These are phyloP conservation scores for Pythium plurisporium DNA, from an alignment of 352 stramenopile genomes.

Conservation along the genomic window DNA sequence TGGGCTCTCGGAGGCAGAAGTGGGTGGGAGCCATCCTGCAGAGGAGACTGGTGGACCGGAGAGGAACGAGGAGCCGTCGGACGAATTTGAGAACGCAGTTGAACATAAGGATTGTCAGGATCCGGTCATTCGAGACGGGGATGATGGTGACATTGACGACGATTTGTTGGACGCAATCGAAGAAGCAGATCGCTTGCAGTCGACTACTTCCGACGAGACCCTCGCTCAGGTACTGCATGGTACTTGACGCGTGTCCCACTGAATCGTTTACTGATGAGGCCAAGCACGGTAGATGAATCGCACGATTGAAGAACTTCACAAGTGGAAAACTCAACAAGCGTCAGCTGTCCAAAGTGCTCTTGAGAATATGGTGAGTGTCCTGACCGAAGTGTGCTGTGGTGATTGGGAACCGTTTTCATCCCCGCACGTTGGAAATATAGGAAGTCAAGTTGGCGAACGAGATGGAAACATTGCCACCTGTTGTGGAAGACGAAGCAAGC, in stretches of 20 bases:
- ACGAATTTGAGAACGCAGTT: too few species aligned
- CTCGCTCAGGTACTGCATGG: constrained; percentile 40
- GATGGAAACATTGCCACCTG: not conserved
- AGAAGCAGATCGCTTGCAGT: constrained; percentile 19
- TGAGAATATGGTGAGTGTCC: constrained; percentile 1
- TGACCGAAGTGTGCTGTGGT: too few species aligned
- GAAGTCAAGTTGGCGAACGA: not conserved
- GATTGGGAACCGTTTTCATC: too few species aligned
- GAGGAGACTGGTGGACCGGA: not conserved
- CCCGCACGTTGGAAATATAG: not conserved
- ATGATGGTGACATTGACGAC: constrained; percentile 8
- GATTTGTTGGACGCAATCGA: constrained; percentile 7
- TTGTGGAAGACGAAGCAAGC: not conserved
- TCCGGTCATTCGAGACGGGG: not conserved
- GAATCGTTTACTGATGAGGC: too few species aligned
- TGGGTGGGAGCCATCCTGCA: not conserved
- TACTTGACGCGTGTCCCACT: not conserved
- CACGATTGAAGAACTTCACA: constrained; percentile 33
- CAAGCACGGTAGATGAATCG: constrained; percentile 51
- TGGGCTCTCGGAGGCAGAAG: not conserved
- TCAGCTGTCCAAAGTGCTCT: constrained; percentile 24
- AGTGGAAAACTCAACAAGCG: constrained; percentile 37
- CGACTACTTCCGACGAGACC: constrained; percentile 29
- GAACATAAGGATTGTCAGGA: constrained; percentile 6
- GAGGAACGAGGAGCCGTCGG: too few species aligned